Conservation (phyloP, 768 basidiomycete genomes). For the Amanita subjunquillea region DNA sequence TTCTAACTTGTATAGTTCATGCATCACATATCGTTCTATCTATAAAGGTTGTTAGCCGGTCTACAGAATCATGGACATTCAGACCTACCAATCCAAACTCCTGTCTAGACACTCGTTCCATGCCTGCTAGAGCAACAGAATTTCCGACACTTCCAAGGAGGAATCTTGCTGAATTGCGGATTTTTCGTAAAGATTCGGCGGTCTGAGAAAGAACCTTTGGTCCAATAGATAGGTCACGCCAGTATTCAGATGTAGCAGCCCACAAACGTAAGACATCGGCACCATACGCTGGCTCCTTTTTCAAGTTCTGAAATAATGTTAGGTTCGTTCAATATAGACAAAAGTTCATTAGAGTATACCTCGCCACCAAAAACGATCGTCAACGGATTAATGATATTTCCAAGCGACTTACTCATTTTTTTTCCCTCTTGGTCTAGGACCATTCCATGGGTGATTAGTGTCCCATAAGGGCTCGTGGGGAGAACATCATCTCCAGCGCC, state of each 20-base stretch:
- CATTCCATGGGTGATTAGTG: conserved; percentile 93
- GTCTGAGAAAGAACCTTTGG: conserved; percentile 66
- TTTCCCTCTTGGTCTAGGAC: conserved; percentile 83
- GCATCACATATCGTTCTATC: conserved; percentile 83
- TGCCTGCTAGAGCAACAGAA: conserved; percentile 13
- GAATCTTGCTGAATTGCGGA: conserved; percentile 81
- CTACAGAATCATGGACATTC: background rate
- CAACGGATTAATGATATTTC: conserved; percentile 84
- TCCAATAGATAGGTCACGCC: conserved; percentile 82
- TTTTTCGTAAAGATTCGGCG: conserved; percentile 68
- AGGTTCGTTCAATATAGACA: background rate
- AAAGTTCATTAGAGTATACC: conserved; percentile 29
- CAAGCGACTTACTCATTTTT: conserved; percentile 97
- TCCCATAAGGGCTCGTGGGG: conserved; percentile 50
- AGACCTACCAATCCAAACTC: conserved; percentile 57
- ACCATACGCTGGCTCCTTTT: conserved; percentile 72
- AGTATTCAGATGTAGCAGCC: conserved; percentile 87
- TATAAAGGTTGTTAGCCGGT: conserved; percentile 17
- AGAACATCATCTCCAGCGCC: conserved; percentile 28
- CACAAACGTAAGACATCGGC: conserved; percentile 83
- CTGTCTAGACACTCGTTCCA: conserved; percentile 28
- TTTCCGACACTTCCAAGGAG: conserved; percentile 70
- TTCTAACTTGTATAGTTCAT: conserved; percentile 72
- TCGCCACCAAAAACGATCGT: conserved; percentile 68
- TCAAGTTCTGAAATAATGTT: conserved; percentile 37